Conservation (phyloP, 2,329 filamentous ascomycete species). For the Chaetomium strumarium region DNA sequence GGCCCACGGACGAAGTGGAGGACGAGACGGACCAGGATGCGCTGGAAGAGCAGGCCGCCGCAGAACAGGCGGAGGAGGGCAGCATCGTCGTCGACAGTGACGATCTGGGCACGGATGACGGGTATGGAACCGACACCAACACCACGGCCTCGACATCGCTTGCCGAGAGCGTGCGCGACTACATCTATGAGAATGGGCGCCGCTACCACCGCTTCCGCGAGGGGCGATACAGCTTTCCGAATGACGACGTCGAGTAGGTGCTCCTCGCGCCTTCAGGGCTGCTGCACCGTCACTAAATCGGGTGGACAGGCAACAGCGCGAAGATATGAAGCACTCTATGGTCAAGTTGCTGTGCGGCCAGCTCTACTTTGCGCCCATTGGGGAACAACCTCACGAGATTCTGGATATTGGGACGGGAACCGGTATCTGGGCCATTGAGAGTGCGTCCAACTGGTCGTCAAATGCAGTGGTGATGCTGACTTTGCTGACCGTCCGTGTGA, state of each 20-base stretch:
- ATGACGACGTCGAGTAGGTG: constrained; percentile 49
- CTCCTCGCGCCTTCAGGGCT: neutral
- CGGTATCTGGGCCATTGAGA: constrained; percentile 55
- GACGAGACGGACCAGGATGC: constrained; percentile 11
- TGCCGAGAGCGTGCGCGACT: constrained; percentile 40
- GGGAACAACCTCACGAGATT: constrained; percentile 41
- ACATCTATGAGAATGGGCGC: constrained; percentile 51
- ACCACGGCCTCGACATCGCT: constrained; percentile 30
- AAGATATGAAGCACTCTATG: constrained; percentile 53
- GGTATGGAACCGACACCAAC: constrained; percentile 28
- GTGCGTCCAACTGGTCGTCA: constrained; percentile 2
- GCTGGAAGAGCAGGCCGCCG: constrained; percentile 22
- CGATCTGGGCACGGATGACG: constrained; percentile 27
- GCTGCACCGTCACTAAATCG: neutral
- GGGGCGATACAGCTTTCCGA: constrained; percentile 52
- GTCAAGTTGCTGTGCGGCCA: constrained; percentile 43
- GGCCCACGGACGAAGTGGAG: constrained; percentile 3
- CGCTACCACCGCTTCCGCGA: constrained; percentile 52
- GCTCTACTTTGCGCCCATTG: constrained; percentile 49
- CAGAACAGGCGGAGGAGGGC: constrained; percentile 26
- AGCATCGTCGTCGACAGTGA: constrained; percentile 28
- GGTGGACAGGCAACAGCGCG: constrained; percentile 41
- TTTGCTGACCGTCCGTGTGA: constrained; percentile 9
- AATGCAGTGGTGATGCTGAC: neutral
- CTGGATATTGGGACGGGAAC: constrained; percentile 56